Conservation (phyloP, 805 yeast species). For the Myxozyma kluyveri region DNA sequence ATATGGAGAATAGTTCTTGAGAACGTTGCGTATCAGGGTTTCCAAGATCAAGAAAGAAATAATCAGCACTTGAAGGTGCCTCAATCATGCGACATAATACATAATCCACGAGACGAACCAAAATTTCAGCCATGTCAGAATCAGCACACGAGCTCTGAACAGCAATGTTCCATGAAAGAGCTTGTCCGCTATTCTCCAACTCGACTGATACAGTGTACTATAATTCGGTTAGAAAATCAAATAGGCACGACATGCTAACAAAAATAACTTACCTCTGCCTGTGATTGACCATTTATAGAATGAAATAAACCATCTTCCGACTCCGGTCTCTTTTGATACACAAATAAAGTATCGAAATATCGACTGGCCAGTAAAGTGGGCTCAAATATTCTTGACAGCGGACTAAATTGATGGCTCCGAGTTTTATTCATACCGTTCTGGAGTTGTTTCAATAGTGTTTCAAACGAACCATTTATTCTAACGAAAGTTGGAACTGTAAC, state of each 20-base stretch:
- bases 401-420: conserved; percentile 11
- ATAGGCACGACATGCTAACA: background rate
- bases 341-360: conserved; percentile 30
- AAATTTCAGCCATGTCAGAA: background rate
- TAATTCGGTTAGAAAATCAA: background rate
- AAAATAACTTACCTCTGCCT: conserved; percentile 18
- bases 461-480: conserved; percentile 3
- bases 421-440: conserved; percentile 5
- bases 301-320: conserved; percentile 14
- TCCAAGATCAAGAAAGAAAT: too few relatives aligned
- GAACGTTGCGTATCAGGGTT: too few relatives aligned
- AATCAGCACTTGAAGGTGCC: too few relatives aligned
- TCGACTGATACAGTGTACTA: conserved; percentile 28
- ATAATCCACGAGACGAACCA: conserved; percentile 14
- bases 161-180: conserved; percentile 22
- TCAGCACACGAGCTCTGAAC: conserved; percentile 3
- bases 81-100: conserved; percentile 7
- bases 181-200: conserved; percentile 6
- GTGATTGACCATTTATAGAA: conserved; percentile 10
- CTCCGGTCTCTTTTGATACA: conserved; percentile 17
- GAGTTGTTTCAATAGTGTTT: conserved; percentile 9
- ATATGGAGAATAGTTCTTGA: too few relatives aligned
- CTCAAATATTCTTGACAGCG: conserved; percentile 7
- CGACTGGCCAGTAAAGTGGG: conserved; percentile 8
- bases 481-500: conserved; percentile 19